Evolutionary conservation across 2,329 filamentous ascomycete genomes (phyloP).

Genomic region (Aureobasidium sp.): DNA sequence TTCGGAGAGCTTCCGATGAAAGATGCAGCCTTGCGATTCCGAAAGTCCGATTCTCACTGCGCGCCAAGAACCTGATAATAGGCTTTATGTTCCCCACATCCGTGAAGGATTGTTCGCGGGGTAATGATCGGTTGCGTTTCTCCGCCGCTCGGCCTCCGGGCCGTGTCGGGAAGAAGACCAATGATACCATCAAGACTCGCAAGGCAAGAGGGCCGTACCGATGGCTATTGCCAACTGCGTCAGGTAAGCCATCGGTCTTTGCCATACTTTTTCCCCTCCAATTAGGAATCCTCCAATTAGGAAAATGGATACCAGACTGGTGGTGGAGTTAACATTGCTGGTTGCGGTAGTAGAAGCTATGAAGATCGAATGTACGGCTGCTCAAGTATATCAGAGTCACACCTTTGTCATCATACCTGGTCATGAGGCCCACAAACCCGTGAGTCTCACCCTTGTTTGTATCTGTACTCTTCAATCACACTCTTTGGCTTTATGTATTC

Average conservation of each 20-base stretch:
- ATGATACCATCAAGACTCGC: neutral
- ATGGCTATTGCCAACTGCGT: neutral
- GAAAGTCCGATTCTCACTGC: neutral
- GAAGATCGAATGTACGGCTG: too few relatives aligned
- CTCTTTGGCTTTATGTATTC: conserved; percentile 47
- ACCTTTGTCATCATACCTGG: too few relatives aligned
- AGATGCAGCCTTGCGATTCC: neutral
- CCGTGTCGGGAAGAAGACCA: too few relatives aligned
- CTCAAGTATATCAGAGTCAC: too few relatives aligned
- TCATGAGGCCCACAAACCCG: too few relatives aligned
- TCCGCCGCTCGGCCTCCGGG: too few relatives aligned
- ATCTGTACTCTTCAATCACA: conserved; percentile 47
- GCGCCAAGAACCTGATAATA: neutral
- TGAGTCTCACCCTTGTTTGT: too few relatives aligned
- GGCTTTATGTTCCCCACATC: neutral
- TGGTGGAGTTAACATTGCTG: neutral
- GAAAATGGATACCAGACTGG: neutral
- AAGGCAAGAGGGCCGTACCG: neutral
- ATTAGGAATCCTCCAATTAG: neutral
- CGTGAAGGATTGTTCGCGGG: too few relatives aligned
- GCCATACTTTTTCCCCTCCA: neutral
- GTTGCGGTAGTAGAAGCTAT: too few relatives aligned
- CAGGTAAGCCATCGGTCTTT: neutral
- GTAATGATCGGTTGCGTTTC: too few relatives aligned
- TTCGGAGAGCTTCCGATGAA: neutral